phyloP scores from a whole-genome alignment of 345 rosid species.

The Eucalyptus shirleyi region DNA sequence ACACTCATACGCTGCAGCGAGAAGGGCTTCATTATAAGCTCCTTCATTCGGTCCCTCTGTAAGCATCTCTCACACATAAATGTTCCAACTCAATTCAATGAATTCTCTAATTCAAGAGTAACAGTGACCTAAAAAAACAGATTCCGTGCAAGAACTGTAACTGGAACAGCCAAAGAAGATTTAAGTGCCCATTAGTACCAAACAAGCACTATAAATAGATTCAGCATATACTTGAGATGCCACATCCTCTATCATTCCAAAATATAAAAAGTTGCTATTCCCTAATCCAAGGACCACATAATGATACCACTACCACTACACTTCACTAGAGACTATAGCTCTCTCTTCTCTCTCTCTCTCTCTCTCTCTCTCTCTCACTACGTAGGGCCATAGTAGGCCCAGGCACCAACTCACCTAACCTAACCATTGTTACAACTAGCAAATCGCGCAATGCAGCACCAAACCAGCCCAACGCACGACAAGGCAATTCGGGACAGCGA shows the following conservation, averaged over 20 bases:
- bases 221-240: background rate
- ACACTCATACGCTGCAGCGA: background rate
- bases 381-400: background rate
- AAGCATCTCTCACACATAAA: background rate
- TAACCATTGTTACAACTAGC: background rate
- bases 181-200: background rate
- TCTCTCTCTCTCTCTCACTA: background rate
- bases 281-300: background rate
- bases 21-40: background rate
- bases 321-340: background rate
- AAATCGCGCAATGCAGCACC: background rate
- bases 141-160: background rate
- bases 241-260: background rate
- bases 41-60: background rate
- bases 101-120: background rate
- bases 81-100: background rate
- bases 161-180: background rate
- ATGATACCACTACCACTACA: background rate
- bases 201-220: background rate
- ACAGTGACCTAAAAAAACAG: background rate
- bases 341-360: background rate
- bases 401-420: background rate
- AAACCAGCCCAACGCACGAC: background rate
- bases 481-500: background rate
- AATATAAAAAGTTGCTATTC: background rate